A percentile compares a stretch with the other conserved stretches of the same genome.
Evolutionary conservation across 2,329 filamentous ascomycete species (phyloP).

Genomic region (Nothophaeocryptopus gaeumannii): DNA sequence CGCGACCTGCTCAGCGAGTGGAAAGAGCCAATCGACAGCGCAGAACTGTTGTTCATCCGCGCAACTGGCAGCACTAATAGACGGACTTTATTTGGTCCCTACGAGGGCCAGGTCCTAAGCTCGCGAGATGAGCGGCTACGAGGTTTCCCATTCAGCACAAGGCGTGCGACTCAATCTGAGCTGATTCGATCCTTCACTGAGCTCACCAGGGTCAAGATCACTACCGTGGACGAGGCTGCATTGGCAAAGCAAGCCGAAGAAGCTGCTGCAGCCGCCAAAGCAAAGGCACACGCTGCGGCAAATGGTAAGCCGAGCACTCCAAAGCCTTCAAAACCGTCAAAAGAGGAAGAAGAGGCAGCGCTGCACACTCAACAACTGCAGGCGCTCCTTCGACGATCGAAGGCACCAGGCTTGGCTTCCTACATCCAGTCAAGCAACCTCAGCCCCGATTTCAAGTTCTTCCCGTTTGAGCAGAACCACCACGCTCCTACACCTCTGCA

Average conservation of each 20-base stretch:
- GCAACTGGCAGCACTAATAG: conserved; percentile 85
- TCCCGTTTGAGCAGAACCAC: conserved; percentile 67
- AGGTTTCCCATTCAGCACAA: conserved; percentile 89
- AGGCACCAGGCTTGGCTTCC: conserved; percentile 78
- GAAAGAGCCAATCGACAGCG: conserved; percentile 78
- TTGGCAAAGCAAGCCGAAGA: conserved; percentile 50
- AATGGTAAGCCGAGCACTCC: conserved; percentile 50
- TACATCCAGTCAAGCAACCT: conserved; percentile 78
- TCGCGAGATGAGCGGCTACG: conserved; percentile 76
- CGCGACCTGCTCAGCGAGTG: conserved; percentile 76
- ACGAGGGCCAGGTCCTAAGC: conserved; percentile 80
- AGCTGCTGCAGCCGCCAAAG: conserved; percentile 41
- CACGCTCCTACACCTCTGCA: conserved; percentile 84
- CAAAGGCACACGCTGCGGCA: conserved; percentile 34
- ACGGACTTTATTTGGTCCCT: conserved; percentile 82
- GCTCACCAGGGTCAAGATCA: conserved; percentile 83
- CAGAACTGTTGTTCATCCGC: conserved; percentile 82
- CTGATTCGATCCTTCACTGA: conserved; percentile 94
- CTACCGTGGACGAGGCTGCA: conserved; percentile 68
- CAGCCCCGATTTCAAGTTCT: conserved; percentile 69
- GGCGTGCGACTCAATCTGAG: conserved; percentile 87
- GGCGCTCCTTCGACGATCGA: conserved; percentile 82
- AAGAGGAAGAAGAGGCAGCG: conserved; percentile 77
- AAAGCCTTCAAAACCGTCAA: conserved; percentile 63
- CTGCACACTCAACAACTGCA: conserved; percentile 88